A percentile compares a stretch with the other conserved stretches of the same genome.
Conservation (phyloP, 2,329 filamentous ascomycete genomes). For the Curvularia lunata region DNA sequence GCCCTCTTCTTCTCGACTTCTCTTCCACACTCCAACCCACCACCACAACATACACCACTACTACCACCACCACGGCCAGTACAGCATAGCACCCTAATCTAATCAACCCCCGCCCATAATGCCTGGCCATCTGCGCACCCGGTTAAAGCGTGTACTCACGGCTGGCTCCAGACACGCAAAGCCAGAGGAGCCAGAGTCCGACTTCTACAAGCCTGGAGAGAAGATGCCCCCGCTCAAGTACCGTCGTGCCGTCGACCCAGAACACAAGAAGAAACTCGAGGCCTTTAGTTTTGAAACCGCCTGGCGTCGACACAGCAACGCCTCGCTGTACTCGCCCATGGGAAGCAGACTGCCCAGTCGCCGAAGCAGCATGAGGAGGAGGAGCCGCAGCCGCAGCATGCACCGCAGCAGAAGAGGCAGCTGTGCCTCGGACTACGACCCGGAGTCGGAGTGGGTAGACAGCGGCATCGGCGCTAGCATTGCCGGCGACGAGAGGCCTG, state of each 20-base stretch:
- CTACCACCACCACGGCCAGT: background rate
- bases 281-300: slow-evolving; percentile 56
- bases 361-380: slow-evolving; percentile 42
- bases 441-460: slow-evolving; percentile 46
- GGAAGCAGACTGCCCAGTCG: slow-evolving; percentile 55
- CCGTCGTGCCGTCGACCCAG: slow-evolving; percentile 55
- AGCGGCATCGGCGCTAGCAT: slow-evolving; percentile 47
- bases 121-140: slow-evolving; percentile 53
- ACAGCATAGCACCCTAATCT: slow-evolving; percentile 8
- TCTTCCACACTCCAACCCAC: slow-evolving; percentile 3
- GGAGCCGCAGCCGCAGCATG: slow-evolving; percentile 40
- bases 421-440: slow-evolving; percentile 46
- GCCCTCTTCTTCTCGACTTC: slow-evolving; percentile 15
- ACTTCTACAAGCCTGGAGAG: slow-evolving; percentile 59
- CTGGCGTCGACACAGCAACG: slow-evolving; percentile 55
- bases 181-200: slow-evolving; percentile 49
- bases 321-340: slow-evolving; percentile 57
- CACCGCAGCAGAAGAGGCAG: slow-evolving; percentile 44
- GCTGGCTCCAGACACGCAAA: slow-evolving; percentile 41
- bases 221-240: slow-evolving; percentile 60
- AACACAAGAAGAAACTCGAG: slow-evolving; percentile 59
- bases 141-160: slow-evolving; percentile 54
- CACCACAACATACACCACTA: slow-evolving; percentile 6
- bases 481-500: slow-evolving; percentile 38
- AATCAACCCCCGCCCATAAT: slow-evolving; percentile 35